Conservation (phyloP, 176 grass and related monocot genomes). For the Lolium multiflorum region DNA sequence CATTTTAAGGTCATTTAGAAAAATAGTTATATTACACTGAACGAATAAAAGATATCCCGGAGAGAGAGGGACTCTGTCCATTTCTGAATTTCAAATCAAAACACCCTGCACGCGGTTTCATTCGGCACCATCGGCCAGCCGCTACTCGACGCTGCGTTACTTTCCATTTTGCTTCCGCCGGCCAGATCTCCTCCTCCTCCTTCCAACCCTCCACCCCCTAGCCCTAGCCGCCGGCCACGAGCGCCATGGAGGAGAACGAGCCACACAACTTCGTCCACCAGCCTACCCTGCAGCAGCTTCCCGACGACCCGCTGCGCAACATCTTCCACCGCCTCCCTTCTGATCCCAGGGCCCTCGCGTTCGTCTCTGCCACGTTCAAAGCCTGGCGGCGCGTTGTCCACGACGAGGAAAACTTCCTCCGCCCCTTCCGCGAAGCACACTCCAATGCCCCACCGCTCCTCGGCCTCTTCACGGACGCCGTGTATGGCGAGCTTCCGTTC, state of each 20-base stretch:
- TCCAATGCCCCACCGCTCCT: neutral
- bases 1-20: no score
- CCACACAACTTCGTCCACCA: neutral
- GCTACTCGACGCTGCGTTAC: neutral
- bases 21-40: no score
- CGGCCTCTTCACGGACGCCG: neutral
- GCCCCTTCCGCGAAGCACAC: neutral
- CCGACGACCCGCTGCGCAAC: neutral
- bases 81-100: no score
- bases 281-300: neutral
- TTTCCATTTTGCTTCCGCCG: neutral
- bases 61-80: no score
- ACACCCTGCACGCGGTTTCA: no score
- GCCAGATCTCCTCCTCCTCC: neutral
- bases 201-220: neutral
- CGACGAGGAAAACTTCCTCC: slow-evolving; percentile 1
- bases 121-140: no score
- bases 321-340: slow-evolving; percentile 1
- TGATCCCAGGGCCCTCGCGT: neutral
- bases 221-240: neutral
- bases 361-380: neutral
- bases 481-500: neutral
- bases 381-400: neutral
- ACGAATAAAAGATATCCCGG: no score
- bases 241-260: neutral